Evolutionary conservation across 768 basidiomycete species (phyloP).

Genomic region (Kwoniella heveanensis): DNA sequence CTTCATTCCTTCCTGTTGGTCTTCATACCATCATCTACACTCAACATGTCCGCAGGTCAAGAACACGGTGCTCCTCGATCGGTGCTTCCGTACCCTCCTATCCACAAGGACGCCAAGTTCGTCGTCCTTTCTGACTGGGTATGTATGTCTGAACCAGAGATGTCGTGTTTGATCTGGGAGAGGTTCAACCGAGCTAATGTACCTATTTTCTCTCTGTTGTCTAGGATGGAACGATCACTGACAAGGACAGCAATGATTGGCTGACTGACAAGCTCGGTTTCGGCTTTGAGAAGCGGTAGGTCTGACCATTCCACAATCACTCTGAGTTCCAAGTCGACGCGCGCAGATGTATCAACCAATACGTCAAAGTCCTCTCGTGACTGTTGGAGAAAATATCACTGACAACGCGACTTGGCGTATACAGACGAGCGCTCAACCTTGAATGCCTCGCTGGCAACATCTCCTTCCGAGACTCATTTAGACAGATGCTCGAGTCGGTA

Average conservation of each 20-base stretch:
- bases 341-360: no score
- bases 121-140: slow-evolving; percentile 90
- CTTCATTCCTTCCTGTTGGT: not conserved
- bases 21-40: not conserved
- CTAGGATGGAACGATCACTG: slow-evolving; percentile 77
- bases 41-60: slow-evolving; percentile 41
- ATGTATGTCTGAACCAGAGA: slow-evolving; percentile 57
- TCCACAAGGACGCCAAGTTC: slow-evolving; percentile 77
- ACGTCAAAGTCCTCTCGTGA: no score
- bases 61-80: slow-evolving; percentile 11
- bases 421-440: slow-evolving; percentile 67
- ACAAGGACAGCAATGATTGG: slow-evolving; percentile 88
- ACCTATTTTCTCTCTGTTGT: no score
- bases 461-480: slow-evolving; percentile 84
- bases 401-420: not conserved
- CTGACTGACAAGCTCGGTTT: slow-evolving; percentile 89
- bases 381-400: not conserved
- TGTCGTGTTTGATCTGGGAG: slow-evolving; percentile 19
- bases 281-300: slow-evolving; percentile 69
- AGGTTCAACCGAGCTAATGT: no score
- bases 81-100: slow-evolving; percentile 72
- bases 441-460: slow-evolving; percentile 68
- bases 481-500: slow-evolving; percentile 80
- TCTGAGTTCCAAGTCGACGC: no score
- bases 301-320: no score